Base-by-base conservation (phyloP, 257 asterid genomes). In the Lavandula angustifolia region DNA sequence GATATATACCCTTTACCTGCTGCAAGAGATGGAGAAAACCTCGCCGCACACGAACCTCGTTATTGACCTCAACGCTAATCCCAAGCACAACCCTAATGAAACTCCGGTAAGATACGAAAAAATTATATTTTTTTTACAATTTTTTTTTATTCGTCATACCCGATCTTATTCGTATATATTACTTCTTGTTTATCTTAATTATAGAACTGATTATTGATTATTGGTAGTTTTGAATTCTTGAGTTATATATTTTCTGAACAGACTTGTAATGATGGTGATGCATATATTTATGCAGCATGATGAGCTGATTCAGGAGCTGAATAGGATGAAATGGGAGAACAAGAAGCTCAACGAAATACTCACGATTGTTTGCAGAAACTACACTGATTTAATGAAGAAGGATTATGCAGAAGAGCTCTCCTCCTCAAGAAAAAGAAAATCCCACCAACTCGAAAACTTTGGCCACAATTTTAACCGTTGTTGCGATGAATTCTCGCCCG, bases 331-430 rank as follows among this genome's bases (percentile, higher is more conserved):
- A 60, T 69, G 64, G 41, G 89, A 87, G 82, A 85, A 80, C 80
- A 76, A 76, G 89, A 83, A 76, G 78, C 76, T 89, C 13, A 72
- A 60, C 4, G 86, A 82, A 49, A 32, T 62, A 67, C 78, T 89
- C 1, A 11, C 76, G 29, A 40, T 44, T 40, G 54, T 80, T 8
- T 64, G 69, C 27, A 79, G 70, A 75, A 77, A 81, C 18, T 82
- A 80, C 71, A 56, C 12, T 5, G 76, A 81, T 43, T 72, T 80
- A 68, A 59, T 60, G 66, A 79, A 60, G 53, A 81, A 37, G 9
- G 52, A 3, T 22, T 22, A 22, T 3, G 13, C 35, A 22, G 27
- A 22, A 22, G 27, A 22, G 27, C 27, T 22, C 27, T 22, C 27
- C 27, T 2, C 27, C 27, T 22, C 27, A 22, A 22, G 27, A 22